Conservation (phyloP, 352 stramenopile species). For the Pythium aquatile region DNA sequence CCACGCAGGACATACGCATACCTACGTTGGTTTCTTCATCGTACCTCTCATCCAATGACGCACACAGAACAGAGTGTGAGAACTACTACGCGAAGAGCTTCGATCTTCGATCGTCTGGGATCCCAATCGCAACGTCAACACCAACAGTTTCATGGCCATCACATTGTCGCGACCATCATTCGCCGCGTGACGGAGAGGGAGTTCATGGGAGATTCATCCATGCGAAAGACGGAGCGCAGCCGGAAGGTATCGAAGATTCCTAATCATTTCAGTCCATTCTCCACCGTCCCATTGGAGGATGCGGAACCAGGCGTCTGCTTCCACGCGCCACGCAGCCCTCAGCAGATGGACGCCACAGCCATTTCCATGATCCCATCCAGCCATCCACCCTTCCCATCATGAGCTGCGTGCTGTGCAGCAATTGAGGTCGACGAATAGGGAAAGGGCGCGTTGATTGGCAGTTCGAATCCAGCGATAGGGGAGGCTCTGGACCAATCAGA, state of each 20-base stretch:
- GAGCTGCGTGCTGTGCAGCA: neutral
- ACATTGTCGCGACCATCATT: neutral
- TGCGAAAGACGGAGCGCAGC: neutral
- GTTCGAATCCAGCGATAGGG: neutral
- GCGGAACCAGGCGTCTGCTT: neutral
- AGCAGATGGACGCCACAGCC: neutral
- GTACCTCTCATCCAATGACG: too few relatives aligned
- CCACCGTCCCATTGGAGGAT: neutral
- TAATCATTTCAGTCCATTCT: neutral
- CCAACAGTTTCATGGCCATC: too few relatives aligned
- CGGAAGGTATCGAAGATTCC: neutral
- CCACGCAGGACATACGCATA: neutral
- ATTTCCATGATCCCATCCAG: neutral
- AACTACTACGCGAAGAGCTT: neutral
- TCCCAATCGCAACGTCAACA: neutral
- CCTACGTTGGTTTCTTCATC: too few relatives aligned
- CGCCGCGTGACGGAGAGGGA: neutral
- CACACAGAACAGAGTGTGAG: neutral
- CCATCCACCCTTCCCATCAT: too few relatives aligned
- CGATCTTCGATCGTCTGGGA: neutral
- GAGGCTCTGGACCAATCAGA: conserved; percentile 15
- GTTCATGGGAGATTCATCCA: neutral
- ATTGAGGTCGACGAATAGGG: conserved; percentile 16
- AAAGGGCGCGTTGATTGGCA: conserved; percentile 10
- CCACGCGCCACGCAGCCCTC: neutral